Evolutionary conservation across 2,329 filamentous ascomycete species (phyloP), one percentile per base, ranked within the genome.

Genomic region (Aspergillus phoenicis): DNA sequence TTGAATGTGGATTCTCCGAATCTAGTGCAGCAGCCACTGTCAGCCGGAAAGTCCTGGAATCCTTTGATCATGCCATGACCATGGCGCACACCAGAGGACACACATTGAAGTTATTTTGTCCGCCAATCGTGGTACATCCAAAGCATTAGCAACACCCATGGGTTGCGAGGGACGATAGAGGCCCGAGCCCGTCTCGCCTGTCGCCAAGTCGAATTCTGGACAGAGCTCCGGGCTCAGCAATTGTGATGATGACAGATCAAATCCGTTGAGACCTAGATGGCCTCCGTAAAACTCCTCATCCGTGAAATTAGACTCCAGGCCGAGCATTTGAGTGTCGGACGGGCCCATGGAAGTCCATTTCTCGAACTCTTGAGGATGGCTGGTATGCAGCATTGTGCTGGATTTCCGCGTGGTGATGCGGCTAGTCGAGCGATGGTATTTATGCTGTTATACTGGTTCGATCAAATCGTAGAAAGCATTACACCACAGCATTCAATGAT

Each of bases 261-360:
- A 59, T n/a, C 55, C 58, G 28, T 56, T 52, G 52, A 62, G 48
- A 2, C 49, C 59, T 28, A 60, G 56, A 6, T 59, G 62, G 30
- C 47, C 56, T 52, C 59, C 52, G 41, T 64, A 64, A 24, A 61
- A 51, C 17, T 62, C 59, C 15, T 62, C 60, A 5, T 47, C 45
- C 1, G 30, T 26, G 24, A 62, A 28, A 6, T 20, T 57, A 8
- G 64, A 30, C n/a, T 62, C 60, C 17, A 63, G 48, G 11, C 26
- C 51, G 52, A 60, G 61, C 10, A 51, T 48, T 7, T 38, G 41
- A 17, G 41, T 47, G 20, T 62, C 61, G 24, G 59, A 38, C 10
- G 58, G 56, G 41, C 64, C 64, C 39, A 62, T 38, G 48, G 58
- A 59, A 4, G 30, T 43, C 64, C 65, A 66, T 43, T 26, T 48